Evolutionary conservation across 768 basidiomycete genomes (phyloP), one percentile per base, ranked within the genome.

Genomic region (Jaapia argillacea): DNA sequence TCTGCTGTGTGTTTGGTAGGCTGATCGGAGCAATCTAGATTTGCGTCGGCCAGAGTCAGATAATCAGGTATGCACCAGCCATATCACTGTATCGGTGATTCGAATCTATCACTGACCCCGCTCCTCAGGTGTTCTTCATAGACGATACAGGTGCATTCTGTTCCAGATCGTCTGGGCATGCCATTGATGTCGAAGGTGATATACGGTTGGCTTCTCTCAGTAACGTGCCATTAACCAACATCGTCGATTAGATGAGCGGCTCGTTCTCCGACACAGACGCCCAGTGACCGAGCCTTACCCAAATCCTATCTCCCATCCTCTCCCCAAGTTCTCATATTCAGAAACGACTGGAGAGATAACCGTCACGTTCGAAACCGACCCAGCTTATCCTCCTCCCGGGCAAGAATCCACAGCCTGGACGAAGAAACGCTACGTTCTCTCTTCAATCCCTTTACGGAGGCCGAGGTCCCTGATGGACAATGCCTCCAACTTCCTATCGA

Each of bases 251-350:
- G 85, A 69, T 41, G 82, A 79, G 43, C 65, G 60, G 35, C 69
- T 85, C 14, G 84, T 85, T 5, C 63, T 89, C 25, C 77, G 88
- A 41, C 87, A 88, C 58, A 68, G 87, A 42, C 74, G 84, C 38
- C 88, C 85, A 0, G 61, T 85, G 24, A 81, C 83, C 14, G 65
- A 72, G 31, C 88, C 87, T 4, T 90, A 78, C 55, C 88, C 88
- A 2, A 90, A 88, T 54, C 54, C 66, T 22, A 83, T 81, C 54
- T 78, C 85, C 3, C 88, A 90, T 52, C 78, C 82, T 2, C 70
- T 83, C 21, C 87, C 87, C 4, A 74, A 64, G 40, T 89, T 89
- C 57, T 70, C 66, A 0, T 86, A 80, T 56, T 63, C 69, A 35
- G 53, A 59, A 18, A 56, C 67, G 33, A 77, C 73, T 2, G 71